Conservation (phyloP, 2,329 filamentous ascomycete genomes). For the Periconia digitata region DNA sequence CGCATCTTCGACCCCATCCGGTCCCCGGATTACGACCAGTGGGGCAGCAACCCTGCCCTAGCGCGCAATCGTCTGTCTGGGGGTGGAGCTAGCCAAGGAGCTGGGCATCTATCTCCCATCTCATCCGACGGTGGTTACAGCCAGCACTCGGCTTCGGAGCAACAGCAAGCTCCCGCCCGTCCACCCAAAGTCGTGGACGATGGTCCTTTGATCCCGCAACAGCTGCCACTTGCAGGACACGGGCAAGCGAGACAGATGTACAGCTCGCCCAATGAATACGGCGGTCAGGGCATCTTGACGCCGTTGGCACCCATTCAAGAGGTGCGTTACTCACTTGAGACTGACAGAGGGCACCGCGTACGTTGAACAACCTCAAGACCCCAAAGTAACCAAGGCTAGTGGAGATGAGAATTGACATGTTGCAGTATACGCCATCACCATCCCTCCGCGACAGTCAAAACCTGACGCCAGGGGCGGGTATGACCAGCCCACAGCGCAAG, state of each 20-base stretch:
- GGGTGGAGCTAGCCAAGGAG: conserved; percentile 29
- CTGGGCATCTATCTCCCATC: conserved; percentile 41
- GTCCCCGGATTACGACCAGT: conserved; percentile 49
- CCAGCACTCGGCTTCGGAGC: conserved; percentile 42
- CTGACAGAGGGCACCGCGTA: conserved; percentile 41
- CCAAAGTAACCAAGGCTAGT: conserved; percentile 3
- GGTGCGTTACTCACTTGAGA: conserved; percentile 53
- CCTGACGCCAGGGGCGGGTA: conserved; percentile 24
- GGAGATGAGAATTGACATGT: conserved; percentile 8
- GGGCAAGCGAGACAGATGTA: conserved; percentile 44
- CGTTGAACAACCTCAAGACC: conserved; percentile 5
- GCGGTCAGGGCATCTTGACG: conserved; percentile 40
- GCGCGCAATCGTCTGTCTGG: conserved; percentile 44
- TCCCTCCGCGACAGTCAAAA: conserved; percentile 26
- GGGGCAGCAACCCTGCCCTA: conserved; percentile 50
- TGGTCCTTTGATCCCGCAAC: conserved; percentile 59
- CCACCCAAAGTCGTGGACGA: conserved; percentile 59
- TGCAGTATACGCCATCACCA: conserved; percentile 35
- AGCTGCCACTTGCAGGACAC: conserved; percentile 43
- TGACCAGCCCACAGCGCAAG: conserved; percentile 43
- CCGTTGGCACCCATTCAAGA: conserved; percentile 55
- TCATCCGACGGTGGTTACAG: conserved; percentile 43
- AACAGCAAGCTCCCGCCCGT: conserved; percentile 47
- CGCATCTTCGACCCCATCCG: conserved; percentile 60
- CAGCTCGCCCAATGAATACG: conserved; percentile 39